phyloP scores from a whole-genome alignment of 306 rosid genomes.

The Sechiopsis laciniata region DNA sequence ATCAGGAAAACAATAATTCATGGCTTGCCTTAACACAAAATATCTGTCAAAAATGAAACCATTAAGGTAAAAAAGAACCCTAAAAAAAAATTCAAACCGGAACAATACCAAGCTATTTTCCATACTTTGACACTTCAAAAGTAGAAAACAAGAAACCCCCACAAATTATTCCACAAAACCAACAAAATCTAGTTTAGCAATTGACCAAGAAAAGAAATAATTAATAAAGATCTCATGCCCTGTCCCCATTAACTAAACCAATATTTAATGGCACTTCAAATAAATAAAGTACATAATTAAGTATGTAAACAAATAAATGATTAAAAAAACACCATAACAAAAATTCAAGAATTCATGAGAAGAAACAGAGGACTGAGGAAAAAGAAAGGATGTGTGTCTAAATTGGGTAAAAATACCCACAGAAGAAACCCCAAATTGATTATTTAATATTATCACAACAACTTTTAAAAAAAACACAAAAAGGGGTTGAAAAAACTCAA shows the following conservation, averaged over 20 bases:
- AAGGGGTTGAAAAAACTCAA: background rate
- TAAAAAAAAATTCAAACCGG: constrained; percentile 23
- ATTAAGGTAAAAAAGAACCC: constrained; percentile 23
- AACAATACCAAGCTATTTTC: constrained; percentile 8
- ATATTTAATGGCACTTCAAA: background rate
- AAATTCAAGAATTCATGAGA: constrained; percentile 6
- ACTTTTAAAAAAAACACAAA: background rate
- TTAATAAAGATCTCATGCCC: background rate
- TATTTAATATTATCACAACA: constrained; percentile 7
- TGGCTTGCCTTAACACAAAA: constrained; percentile 34
- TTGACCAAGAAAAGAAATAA: constrained; percentile 18
- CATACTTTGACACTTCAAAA: background rate
- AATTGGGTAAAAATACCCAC: background rate
- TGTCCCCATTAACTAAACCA: constrained; percentile 14
- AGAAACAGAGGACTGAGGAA: background rate
- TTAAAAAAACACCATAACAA: constrained; percentile 10
- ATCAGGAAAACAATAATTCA: constrained; percentile 51
- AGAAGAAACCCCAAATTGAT: background rate
- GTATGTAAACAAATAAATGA: background rate
- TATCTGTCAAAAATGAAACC: constrained; percentile 28
- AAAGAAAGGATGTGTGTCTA: constrained; percentile 6
- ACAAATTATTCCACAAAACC: background rate
- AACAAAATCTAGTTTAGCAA: background rate
- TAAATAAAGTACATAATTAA: background rate
- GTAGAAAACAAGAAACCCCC: no score